Conservation (phyloP, 2,329 filamentous ascomycete genomes). For the Cryphonectria radicalis region DNA sequence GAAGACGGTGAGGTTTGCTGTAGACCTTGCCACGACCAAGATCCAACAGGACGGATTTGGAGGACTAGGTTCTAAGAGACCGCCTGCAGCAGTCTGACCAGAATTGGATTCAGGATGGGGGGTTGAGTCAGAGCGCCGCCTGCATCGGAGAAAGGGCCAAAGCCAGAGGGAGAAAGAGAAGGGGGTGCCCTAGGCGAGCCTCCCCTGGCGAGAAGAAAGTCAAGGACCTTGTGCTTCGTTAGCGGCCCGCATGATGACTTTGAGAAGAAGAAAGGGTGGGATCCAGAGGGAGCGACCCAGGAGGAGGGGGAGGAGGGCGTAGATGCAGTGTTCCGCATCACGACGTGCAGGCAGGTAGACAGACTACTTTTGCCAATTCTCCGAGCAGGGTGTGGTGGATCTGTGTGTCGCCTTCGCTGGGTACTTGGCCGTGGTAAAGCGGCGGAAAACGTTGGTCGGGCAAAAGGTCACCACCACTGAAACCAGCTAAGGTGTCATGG, state of each 20-base stretch:
- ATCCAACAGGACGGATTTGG: conserved; percentile 69
- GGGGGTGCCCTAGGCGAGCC: conserved; percentile 8
- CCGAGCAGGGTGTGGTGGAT: conserved; percentile 6
- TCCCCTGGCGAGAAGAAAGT: conserved; percentile 3
- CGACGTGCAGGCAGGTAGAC: conserved; percentile 15
- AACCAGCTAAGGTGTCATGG: conserved; percentile 16
- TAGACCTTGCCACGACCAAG: conserved; percentile 69
- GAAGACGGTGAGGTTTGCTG: conserved; percentile 58
- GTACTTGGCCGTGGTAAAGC: conserved; percentile 6
- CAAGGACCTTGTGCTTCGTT: conserved; percentile 9
- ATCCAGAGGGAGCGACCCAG: background rate
- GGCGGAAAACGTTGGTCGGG: conserved; percentile 17
- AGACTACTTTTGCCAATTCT: conserved; percentile 18
- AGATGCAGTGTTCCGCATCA: conserved; percentile 24
- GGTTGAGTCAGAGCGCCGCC: conserved; percentile 21
- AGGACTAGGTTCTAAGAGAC: conserved; percentile 45
- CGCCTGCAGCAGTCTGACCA: conserved; percentile 23
- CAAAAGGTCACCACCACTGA: conserved; percentile 9
- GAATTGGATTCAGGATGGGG: background rate
- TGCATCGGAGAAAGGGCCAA: conserved; percentile 4
- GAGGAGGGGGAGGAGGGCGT: background rate
- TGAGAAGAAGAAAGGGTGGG: background rate
- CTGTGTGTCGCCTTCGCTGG: conserved; percentile 17
- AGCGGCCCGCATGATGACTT: conserved; percentile 9
- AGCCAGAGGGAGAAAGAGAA: background rate